Base-by-base conservation (phyloP, 352 stramenopile species). In the Globisporangium acanthophoron region DNA sequence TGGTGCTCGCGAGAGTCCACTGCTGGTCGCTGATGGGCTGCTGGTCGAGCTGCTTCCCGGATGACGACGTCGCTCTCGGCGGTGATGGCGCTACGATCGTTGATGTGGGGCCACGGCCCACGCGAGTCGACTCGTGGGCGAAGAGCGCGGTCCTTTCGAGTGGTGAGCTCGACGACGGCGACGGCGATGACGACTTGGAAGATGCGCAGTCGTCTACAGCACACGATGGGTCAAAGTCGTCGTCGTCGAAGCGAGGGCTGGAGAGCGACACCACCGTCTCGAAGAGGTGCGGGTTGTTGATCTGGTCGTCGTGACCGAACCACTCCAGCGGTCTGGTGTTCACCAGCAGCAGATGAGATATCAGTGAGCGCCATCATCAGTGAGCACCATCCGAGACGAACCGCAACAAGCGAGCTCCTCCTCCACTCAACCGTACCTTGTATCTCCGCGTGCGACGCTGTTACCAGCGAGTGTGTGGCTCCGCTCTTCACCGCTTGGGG, bases 271-370 rank as follows among this genome's bases (percentile, higher is more conserved):
- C 70, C 16, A 84, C 43, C 9, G 74, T 82, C 62, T 85, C 74
- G 31, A 85, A 85, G 24, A 82, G 47, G 18, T 82, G 70, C 12
- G 74, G 70, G 20, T 85, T 70, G 65, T 81, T 74, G 62, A 85
- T 80, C 54, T 85, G 74, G 27, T 80, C 73, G 21, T 85, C 74
- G 3, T 78, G 65, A n/a, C 63, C 70, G 33, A 82, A 82, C 74
- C 74, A 82, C 16, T 82, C 65, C 2, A 82, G 52, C 6, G 59
- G 65, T 40, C 63, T 72, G 24, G 24, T 27, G 5, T 56, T 29
- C 18, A 58, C 54, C 16, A 7, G 18, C 12, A n/a, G 5, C 43
- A 20, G 31, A 11, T 40, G 5, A 5, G 27, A 18, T 18, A 15
- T 15, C 8, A 33, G 45, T 66, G 13, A 40, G 47, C 35, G 4